Percentiles rank a stretch among this genome's conserved stretches.
These are phyloP conservation scores for Fusarium pseudograminearum DNA, from an alignment of 2,329 filamentous ascomycete genomes.

Conservation along the genomic window DNA sequence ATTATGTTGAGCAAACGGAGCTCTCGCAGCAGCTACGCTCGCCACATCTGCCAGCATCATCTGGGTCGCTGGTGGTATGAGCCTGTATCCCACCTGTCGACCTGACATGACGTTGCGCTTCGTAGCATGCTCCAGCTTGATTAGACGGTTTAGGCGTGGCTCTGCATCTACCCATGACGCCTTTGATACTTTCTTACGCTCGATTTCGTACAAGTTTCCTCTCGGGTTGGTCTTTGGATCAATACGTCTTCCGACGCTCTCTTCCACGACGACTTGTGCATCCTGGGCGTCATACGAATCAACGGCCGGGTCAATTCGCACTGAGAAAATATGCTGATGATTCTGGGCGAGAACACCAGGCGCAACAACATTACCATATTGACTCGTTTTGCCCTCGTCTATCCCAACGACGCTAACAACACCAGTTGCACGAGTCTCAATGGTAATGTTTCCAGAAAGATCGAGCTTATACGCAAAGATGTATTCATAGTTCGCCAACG, in stretches of 20 bases:
- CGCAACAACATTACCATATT: constrained; percentile 71
- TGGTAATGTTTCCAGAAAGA: constrained; percentile 69
- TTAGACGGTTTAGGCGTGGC: constrained; percentile 62
- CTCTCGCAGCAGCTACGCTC: constrained; percentile 58
- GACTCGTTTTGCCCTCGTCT: constrained; percentile 63
- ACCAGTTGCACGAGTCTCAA: constrained; percentile 75
- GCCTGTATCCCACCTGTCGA: constrained; percentile 63
- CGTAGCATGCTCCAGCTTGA: constrained; percentile 61
- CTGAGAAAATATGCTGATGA: constrained; percentile 76
- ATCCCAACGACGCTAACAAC: constrained; percentile 70
- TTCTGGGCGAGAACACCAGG: constrained; percentile 74
- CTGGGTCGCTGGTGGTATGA: constrained; percentile 60
- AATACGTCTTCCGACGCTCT: constrained; percentile 52
- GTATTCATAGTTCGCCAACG: constrained; percentile 77
- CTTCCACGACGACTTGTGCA: constrained; percentile 63
- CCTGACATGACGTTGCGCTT: constrained; percentile 62
- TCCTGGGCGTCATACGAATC: constrained; percentile 57
- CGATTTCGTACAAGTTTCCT: constrained; percentile 70
- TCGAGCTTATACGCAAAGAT: constrained; percentile 66
- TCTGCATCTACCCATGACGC: constrained; percentile 66
- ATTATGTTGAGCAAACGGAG: constrained; percentile 60
- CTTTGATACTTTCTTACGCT: constrained; percentile 57
- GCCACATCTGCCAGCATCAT: constrained; percentile 60
- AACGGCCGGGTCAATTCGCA: constrained; percentile 73
- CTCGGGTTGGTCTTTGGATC: constrained; percentile 67